Evolutionary conservation across 2,329 filamentous ascomycete species (phyloP), one percentile per base, ranked within the genome.

Genomic region (Mycocentrospora acerina): DNA sequence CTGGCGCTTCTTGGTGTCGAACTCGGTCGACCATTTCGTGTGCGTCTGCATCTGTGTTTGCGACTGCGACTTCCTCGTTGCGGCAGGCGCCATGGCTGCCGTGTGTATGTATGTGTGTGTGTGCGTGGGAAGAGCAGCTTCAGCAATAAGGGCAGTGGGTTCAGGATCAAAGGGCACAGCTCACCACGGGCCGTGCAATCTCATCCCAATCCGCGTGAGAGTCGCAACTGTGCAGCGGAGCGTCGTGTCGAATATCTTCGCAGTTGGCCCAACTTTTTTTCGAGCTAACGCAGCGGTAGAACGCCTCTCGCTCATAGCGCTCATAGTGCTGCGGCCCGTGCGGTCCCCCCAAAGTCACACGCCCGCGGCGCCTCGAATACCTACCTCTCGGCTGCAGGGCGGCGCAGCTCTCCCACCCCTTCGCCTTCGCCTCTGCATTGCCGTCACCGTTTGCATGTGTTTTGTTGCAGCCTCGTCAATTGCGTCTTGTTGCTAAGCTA

Each of bases 1-100:
- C 62, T 98, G 88, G 59, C 91, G 85, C 43, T 88, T 83, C 43
- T 90, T 71, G 4, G 88, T 94, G 66, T 96, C 80, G 72, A 88
- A 97, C 57, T 90, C 80, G 67, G 88, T 83, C 52, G 88, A 81
- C 91, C 91, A 96, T 64, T 81, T 74, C 40, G 42, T 37, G 6
- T 27, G 4, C 6, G 13, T 14, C 25, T 27, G 25, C 25, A 6
- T 12, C 40, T 44, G 38, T n/a, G n/a, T n/a, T n/a, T 22, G 19
- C 19, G 19, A 22, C 40, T 47, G 48, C 51, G 48, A 39, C 53
- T 53, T 48, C 40, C 41, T 40, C 37, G 83, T 87, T 31, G 51
- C 52, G 44, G 59, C 45, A 42, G 59, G 52, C 45, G 62, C 61
- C 60, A 64, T 66, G 44, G 46, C 45, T 32, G 55, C 35, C 31